Base-by-base conservation (phyloP, 2,329 filamentous ascomycete genomes). In the Microdochium paspali region DNA sequence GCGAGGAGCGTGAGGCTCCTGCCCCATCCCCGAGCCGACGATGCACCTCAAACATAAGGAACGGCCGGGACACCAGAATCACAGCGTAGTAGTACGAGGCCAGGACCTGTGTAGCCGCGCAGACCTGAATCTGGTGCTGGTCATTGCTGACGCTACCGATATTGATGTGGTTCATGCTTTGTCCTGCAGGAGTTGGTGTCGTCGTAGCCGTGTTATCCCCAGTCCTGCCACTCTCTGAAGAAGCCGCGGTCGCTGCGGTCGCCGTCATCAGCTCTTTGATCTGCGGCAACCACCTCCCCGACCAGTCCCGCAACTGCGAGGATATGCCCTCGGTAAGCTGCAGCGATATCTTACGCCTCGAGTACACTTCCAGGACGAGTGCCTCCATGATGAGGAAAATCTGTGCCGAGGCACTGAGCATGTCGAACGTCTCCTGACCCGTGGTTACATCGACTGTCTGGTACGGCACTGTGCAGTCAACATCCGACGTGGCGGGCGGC, bases 21-120 rank as follows among this genome's bases (percentile, higher is more conserved):
- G 54, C 47, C 0, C 60, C 51, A 3, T 53, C 59, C 10, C 72
- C 69, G 0, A 77, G 51, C 0, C 74, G 63, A 24, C 66, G 66
- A 45, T 67, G 71, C 3, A 78, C 61, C 55, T 78, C 74, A 44
- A 75, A 76, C 73, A 78, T 77, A 6, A 79, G 63, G 45, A 79
- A 79, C 0, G 75, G 75, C 1, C 75, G 63, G 0, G 75, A 74
- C 0, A 78, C 73, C 3, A 79, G 64, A 64, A 79, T 78, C n/a
- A 78, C 75, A 1, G 73, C 71, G 49, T 79, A 78, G 56, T 77
- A 77, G 47, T 78, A 79, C 2, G 73, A 72, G 1, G 70, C 66
- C 7, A 79, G 56, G 0, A 76, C 68, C 55, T 76, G 73, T 24
- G 72, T 76, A 0, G 74, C 73, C 1, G 74, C 75, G 7, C 67